Conservation (phyloP, 306 rosid genomes). For the Begonia masoniana region DNA sequence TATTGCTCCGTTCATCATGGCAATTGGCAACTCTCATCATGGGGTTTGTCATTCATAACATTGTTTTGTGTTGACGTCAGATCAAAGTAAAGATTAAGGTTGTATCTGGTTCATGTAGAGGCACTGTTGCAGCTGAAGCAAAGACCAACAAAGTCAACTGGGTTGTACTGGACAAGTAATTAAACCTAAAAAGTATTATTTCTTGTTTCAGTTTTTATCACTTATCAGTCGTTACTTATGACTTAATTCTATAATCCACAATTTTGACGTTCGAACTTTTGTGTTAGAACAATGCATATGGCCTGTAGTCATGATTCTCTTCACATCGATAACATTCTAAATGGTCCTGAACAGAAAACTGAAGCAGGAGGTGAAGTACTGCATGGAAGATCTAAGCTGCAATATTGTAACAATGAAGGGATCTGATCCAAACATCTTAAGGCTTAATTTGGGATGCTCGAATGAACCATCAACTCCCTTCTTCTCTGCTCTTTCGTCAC, state of each 20-base stretch:
- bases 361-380: conserved; percentile 79
- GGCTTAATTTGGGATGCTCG: conserved; percentile 63
- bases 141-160: conserved; percentile 71
- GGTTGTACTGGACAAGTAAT: conserved; percentile 99
- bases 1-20: too few relatives aligned
- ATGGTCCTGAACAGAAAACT: conserved; percentile 46
- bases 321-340: conserved; percentile 1
- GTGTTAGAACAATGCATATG: too few relatives aligned
- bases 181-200: conserved; percentile 47
- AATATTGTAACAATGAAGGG: conserved; percentile 81
- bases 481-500: conserved; percentile 68
- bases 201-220: conserved; percentile 25
- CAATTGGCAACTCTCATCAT: too few relatives aligned
- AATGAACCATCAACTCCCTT: conserved; percentile 70
- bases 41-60: too few relatives aligned
- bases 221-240: too few relatives aligned
- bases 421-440: conserved; percentile 59
- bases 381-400: conserved; percentile 78
- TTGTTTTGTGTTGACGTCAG: conserved; percentile 31
- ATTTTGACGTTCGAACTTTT: too few relatives aligned
- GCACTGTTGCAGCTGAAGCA: conserved; percentile 87
- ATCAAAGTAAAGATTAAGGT: conserved; percentile 84
- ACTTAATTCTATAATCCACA: too few relatives aligned
- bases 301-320: too few relatives aligned
- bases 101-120: conserved; percentile 57